phyloP scores from a whole-genome alignment of 768 basidiomycete genomes.

The Tephrocybe rancida region DNA sequence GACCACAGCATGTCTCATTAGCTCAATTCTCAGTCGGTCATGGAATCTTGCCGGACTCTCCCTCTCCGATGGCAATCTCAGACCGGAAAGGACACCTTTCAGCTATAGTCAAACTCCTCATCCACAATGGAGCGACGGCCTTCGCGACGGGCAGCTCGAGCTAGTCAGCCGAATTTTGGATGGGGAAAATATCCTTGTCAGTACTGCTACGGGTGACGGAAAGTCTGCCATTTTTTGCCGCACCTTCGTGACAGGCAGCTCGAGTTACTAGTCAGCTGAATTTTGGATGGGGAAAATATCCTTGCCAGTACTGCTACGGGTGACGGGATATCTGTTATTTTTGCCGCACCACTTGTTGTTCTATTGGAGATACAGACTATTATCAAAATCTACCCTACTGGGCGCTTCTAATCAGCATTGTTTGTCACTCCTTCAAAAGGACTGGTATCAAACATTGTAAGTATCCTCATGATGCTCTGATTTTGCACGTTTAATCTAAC shows the following conservation, averaged over 20 bases:
- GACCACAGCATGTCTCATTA: no score
- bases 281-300: constrained; percentile 16
- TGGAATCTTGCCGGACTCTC: no score
- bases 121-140: constrained; percentile 18
- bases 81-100: constrained; percentile 11
- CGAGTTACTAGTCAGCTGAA: constrained; percentile 9
- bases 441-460: no score
- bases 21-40: no score
- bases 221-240: constrained; percentile 11
- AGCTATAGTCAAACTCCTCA: constrained; percentile 14
- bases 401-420: no score
- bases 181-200: constrained; percentile 11
- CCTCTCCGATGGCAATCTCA: constrained; percentile 13
- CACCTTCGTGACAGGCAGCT: constrained; percentile 14
- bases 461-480: no score
- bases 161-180: constrained; percentile 16
- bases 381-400: constrained; percentile 18
- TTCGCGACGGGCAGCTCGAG: constrained; percentile 13
- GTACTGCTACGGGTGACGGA: constrained; percentile 9
- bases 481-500: no score
- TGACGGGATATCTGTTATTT: constrained; percentile 17
- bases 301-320: constrained; percentile 6
- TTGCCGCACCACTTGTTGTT: constrained; percentile 15
- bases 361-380: constrained; percentile 11
- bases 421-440: no score